Base-by-base conservation (phyloP, 805 yeast species). In the Lachancea thermotolerans region DNA sequence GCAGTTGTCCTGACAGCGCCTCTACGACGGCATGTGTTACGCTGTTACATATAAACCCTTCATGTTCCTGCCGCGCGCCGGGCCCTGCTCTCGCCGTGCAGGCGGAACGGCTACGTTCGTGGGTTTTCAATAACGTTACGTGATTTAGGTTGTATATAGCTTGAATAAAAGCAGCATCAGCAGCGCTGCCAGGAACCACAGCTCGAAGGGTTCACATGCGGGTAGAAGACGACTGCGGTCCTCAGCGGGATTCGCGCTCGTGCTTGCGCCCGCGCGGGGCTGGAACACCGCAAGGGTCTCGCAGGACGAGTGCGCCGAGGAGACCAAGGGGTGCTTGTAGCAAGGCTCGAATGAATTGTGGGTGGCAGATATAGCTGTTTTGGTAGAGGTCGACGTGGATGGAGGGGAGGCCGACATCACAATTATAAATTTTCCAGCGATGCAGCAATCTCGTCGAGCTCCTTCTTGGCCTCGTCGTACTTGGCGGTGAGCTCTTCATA, bases 361-460 rank as follows among this genome's bases (percentile, higher is more conserved):
- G 39, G 39, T 38, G 41, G 15, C 34, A 29, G 41, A 28, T 16
- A 12, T 30, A 30, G 42, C 32, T 9, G 42, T 25, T 17, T 39
- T 30, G 16, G 37, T 40, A 21, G 43, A 40, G 37, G 43, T 35
- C 18, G 43, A 40, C 38, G 18, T 35, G 43, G 33, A 25, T 21
- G 38, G 43, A 21, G 28, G 42, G 30, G 42, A 18, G 15, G 16
- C 39, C 41, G 46, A 33, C 46, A 18, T 33, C 46, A 37, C 21
- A 38, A 29, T 52, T 56, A 65, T 57, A 65, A 65, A 55, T 65
- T 64, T 72, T 93, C 98, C 70, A 93, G 83, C 74, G 95, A 96
- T 66, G 89, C 88, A 68, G 89, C 83, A 73, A 93, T 90, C 73
- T 90, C 96, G 60, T 93, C 98, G 73, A 93, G 79, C 72, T 93